phyloP scores from a whole-genome alignment of 2,329 filamentous ascomycete genomes.

The Madurella fahalii region DNA sequence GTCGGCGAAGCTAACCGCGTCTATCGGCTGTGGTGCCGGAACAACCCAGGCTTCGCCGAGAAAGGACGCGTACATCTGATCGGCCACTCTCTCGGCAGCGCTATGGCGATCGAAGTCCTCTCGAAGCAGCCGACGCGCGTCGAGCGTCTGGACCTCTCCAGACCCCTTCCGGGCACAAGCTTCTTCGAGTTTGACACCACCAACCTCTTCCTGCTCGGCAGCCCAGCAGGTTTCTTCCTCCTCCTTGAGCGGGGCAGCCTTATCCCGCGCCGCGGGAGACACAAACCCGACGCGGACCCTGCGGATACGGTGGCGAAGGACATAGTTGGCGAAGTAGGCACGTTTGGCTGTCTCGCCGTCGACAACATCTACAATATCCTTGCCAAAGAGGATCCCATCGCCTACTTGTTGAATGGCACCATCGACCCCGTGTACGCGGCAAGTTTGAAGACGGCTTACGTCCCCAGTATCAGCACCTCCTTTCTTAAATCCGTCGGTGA shows the following conservation, averaged over 20 bases:
- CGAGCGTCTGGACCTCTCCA: constrained; percentile 46
- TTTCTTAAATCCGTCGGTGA: constrained; percentile 62
- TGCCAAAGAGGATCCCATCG: constrained; percentile 67
- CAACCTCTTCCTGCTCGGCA: constrained; percentile 85
- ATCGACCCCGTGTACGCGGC: constrained; percentile 77
- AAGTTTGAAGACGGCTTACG: constrained; percentile 69
- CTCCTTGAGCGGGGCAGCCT: constrained; percentile 71
- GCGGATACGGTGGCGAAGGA: constrained; percentile 52
- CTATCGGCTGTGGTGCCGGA: constrained; percentile 90
- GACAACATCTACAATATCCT: constrained; percentile 97
- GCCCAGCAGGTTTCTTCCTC: constrained; percentile 88
- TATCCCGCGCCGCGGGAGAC: constrained; percentile 68
- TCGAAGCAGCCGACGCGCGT: constrained; percentile 78
- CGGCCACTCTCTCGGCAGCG: constrained; percentile 88
- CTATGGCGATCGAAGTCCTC: constrained; percentile 89
- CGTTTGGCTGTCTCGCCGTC: constrained; percentile 85
- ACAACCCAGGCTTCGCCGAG: constrained; percentile 81
- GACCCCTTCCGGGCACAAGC: constrained; percentile 42
- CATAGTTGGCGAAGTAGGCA: constrained; percentile 73
- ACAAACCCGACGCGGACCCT: constrained; percentile 69
- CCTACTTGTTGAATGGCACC: constrained; percentile 86
- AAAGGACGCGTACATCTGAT: constrained; percentile 85
- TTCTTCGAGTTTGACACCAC: constrained; percentile 89
- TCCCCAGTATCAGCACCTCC: constrained; percentile 67
- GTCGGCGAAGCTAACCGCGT: constrained; percentile 89